A percentile compares a stretch with the other conserved stretches of the same genome.
phyloP scores from a whole-genome alignment of 352 stramenopile species.

The Lagenidium giganteum region DNA sequence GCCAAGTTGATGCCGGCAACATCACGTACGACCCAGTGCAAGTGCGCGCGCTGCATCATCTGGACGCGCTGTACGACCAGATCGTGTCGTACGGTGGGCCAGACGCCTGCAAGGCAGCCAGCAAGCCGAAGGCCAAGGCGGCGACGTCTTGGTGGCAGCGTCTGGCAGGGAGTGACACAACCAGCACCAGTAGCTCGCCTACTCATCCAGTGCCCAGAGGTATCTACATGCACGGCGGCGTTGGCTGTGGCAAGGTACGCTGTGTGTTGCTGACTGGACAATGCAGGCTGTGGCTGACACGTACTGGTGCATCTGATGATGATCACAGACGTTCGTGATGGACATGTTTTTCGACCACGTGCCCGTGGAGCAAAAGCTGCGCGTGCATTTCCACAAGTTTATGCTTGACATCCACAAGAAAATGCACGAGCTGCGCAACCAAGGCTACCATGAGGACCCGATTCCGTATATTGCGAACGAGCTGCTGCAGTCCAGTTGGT shows the following conservation, averaged over 20 bases:
- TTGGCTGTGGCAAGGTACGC: conserved; percentile 91
- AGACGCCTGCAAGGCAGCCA: background rate
- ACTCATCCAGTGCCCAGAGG: conserved; percentile 92
- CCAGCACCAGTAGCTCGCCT: conserved; percentile 1
- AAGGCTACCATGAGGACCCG: conserved; percentile 71
- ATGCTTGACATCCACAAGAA: conserved; percentile 95
- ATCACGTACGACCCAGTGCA: conserved; percentile 75
- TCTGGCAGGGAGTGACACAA: conserved; percentile 22
- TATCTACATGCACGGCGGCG: conserved; percentile 95
- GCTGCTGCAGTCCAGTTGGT: conserved; percentile 77
- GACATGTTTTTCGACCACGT: conserved; percentile 93
- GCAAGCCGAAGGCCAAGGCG: background rate
- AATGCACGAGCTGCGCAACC: conserved; percentile 92
- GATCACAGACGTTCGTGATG: conserved; percentile 92
- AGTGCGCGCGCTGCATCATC: conserved; percentile 52
- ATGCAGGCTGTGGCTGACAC: background rate
- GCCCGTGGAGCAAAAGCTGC: conserved; percentile 70
- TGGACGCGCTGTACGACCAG: conserved; percentile 55
- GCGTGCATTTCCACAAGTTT: conserved; percentile 98
- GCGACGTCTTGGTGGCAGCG: conserved; percentile 58
- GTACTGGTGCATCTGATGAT: background rate
- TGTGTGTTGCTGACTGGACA: background rate
- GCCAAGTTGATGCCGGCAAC: conserved; percentile 34
- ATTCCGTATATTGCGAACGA: conserved; percentile 85
- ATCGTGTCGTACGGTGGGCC: conserved; percentile 50